Percentiles rank a stretch among this genome's conserved stretches.
phyloP scores from a whole-genome alignment of 192 early-diverging fungal species.

The Chytriomyces sp. region DNA sequence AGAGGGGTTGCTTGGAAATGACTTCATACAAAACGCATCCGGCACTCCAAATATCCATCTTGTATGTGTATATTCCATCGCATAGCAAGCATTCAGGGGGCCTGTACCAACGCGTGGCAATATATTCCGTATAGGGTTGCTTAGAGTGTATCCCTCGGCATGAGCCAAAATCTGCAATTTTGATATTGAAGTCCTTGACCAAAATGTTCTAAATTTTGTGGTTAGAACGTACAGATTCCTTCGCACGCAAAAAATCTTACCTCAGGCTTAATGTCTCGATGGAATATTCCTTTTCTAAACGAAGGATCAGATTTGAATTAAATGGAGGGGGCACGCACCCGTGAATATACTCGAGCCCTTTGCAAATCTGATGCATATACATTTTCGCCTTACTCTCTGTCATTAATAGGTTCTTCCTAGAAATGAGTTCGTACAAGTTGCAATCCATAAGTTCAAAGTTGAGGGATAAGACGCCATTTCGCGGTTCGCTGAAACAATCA shows the following conservation, averaged over 20 bases:
- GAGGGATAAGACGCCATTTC: conserved; percentile 54
- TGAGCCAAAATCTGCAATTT: conserved; percentile 67
- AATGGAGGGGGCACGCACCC: conserved; percentile 20
- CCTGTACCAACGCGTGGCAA: conserved; percentile 69
- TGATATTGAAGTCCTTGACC: conserved; percentile 54
- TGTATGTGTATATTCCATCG: conserved; percentile 57
- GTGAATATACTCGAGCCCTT: conserved; percentile 64
- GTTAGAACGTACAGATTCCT: conserved; percentile 6
- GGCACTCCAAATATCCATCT: conserved; percentile 67
- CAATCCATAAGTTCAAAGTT: conserved; percentile 69
- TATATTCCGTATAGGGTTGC: conserved; percentile 69
- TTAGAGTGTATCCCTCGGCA: conserved; percentile 67
- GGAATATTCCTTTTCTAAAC: conserved; percentile 63
- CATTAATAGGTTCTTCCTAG: conserved; percentile 46
- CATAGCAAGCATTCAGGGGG: conserved; percentile 66
- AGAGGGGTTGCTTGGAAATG: conserved; percentile 55
- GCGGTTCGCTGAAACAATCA: conserved; percentile 50
- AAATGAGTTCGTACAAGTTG: conserved; percentile 67
- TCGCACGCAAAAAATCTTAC: conserved; percentile 22
- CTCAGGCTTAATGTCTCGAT: conserved; percentile 66
- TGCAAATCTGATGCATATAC: conserved; percentile 60
- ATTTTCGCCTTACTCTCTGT: conserved; percentile 58
- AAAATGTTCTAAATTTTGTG: conserved; percentile 54
- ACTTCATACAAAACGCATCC: conserved; percentile 67
- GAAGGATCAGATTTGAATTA: neutral